Evolutionary conservation across 768 basidiomycete genomes (phyloP).

Genomic region (Harrya chromipes): DNA sequence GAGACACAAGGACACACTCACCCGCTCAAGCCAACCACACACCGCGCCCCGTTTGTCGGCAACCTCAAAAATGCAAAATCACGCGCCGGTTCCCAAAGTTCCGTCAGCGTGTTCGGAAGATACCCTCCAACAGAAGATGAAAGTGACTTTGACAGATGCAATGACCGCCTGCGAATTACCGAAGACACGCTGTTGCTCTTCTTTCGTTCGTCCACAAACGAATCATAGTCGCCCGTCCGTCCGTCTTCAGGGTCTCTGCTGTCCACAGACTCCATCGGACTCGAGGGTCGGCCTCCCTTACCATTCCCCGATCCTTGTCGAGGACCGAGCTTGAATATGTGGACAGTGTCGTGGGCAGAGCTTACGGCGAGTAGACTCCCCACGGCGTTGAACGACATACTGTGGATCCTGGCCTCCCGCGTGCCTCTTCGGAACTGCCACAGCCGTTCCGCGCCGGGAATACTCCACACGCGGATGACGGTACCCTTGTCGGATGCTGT

Average conservation of each 20-base stretch:
- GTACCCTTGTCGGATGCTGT: slow-evolving; percentile 95
- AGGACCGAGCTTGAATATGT: slow-evolving; percentile 86
- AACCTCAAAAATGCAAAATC: slow-evolving; percentile 92
- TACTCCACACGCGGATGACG: slow-evolving; percentile 90
- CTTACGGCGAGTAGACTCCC: slow-evolving; percentile 85
- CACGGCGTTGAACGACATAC: slow-evolving; percentile 80
- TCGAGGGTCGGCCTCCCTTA: slow-evolving; percentile 40
- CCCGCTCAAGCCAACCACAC: slow-evolving; percentile 88
- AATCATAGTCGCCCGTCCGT: slow-evolving; percentile 74
- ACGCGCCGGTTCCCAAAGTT: slow-evolving; percentile 95
- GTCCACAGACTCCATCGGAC: slow-evolving; percentile 66
- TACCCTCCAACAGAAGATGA: slow-evolving; percentile 82
- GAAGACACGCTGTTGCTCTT: slow-evolving; percentile 56
- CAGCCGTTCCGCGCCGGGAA: slow-evolving; percentile 89
- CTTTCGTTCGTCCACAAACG: slow-evolving; percentile 77
- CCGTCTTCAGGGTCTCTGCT: slow-evolving; percentile 57
- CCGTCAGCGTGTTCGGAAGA: slow-evolving; percentile 84
- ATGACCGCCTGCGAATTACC: slow-evolving; percentile 61
- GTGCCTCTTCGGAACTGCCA: slow-evolving; percentile 95
- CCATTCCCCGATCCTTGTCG: slow-evolving; percentile 25
- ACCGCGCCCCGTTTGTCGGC: slow-evolving; percentile 73
- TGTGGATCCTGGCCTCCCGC: slow-evolving; percentile 80
- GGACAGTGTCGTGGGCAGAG: slow-evolving; percentile 92
- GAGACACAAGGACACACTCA: slow-evolving; percentile 38
- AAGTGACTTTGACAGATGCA: slow-evolving; percentile 71